Evolutionary conservation across 2,329 filamentous ascomycete species (phyloP).

Genomic region (Hypoxylon rubiginosum): DNA sequence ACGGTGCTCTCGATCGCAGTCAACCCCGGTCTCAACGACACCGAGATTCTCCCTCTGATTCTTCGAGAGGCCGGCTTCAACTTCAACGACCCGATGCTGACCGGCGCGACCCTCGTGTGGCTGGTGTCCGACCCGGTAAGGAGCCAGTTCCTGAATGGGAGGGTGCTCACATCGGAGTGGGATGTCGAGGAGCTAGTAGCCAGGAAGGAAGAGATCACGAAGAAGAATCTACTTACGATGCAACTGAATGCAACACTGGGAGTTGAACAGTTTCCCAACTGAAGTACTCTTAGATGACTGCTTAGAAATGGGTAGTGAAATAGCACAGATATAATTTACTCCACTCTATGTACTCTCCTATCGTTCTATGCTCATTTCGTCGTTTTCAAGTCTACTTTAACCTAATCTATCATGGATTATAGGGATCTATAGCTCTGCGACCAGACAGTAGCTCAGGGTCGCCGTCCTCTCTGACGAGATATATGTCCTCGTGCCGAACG

Average conservation of each 20-base stretch:
- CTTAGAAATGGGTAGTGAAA: too few species aligned
- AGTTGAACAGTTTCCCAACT: neutral
- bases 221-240: neutral
- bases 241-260: neutral
- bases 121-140: neutral
- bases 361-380: too few species aligned
- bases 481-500: constrained; percentile 73
- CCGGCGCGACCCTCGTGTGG: neutral
- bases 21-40: neutral
- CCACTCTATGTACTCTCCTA: too few species aligned
- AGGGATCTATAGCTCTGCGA: constrained; percentile 63
- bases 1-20: neutral
- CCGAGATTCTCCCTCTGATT: neutral
- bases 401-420: constrained; percentile 59
- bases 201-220: constrained; percentile 1
- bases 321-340: too few species aligned
- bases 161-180: neutral
- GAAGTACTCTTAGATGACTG: too few species aligned
- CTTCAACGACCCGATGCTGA: constrained; percentile 1
- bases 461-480: constrained; percentile 67
- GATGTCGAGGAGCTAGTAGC: constrained; percentile 1
- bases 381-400: too few species aligned
- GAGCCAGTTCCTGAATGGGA: neutral
- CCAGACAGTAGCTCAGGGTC: constrained; percentile 69
- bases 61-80: neutral